These are phyloP conservation scores for Mimosa pudica DNA, from an alignment of 306 rosid genomes.

Conservation along the genomic window DNA sequence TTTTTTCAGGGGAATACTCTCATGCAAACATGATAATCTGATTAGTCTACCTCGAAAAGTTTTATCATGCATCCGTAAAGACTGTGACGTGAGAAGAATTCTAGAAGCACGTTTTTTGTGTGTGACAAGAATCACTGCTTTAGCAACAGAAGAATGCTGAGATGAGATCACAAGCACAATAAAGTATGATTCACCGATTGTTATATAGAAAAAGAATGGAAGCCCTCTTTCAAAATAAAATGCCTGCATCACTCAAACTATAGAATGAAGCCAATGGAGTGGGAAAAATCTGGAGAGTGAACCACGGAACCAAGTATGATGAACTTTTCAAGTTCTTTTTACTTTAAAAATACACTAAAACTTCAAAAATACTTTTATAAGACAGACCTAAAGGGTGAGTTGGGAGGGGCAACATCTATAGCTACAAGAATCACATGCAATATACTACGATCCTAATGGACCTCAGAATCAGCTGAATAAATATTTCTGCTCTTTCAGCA, in stretches of 20 bases:
- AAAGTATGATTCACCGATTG: not conserved
- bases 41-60: too few species aligned
- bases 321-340: not conserved
- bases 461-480: slow-evolving; percentile 33
- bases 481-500: slow-evolving; percentile 24
- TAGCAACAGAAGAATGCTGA: not conserved
- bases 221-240: not conserved
- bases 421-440: slow-evolving; percentile 30
- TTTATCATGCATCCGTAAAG: too few species aligned
- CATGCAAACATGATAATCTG: too few species aligned
- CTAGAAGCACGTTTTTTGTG: too few species aligned
- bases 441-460: slow-evolving; percentile 30
- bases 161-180: not conserved
- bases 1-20: too few species aligned
- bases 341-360: not conserved
- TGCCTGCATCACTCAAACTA: slow-evolving; percentile 1
- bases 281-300: not conserved
- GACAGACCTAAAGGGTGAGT: slow-evolving; percentile 23
- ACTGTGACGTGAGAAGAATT: too few species aligned
- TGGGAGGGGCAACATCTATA: slow-evolving; percentile 16
- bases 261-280: not conserved
- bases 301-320: not conserved
- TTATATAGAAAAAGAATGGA: not conserved
- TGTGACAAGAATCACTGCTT: too few species aligned
- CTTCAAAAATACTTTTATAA: slow-evolving; percentile 21